These are phyloP conservation scores for Cutaneotrichosporon cutaneum DNA, from an alignment of 1,284 basidiomycete genomes.

Conservation along the genomic window DNA sequence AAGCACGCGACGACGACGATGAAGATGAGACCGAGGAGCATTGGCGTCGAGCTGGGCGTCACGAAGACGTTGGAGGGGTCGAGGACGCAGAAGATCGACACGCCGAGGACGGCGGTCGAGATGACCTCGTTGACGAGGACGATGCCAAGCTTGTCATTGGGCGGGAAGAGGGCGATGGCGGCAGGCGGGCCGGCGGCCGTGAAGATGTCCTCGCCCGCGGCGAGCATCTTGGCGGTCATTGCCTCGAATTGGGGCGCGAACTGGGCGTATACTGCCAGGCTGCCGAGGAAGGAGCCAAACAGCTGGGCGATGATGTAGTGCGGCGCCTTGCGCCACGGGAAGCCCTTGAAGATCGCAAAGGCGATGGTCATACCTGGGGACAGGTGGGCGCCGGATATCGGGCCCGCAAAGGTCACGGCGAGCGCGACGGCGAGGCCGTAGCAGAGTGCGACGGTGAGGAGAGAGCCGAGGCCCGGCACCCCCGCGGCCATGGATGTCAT, in stretches of 20 bases:
- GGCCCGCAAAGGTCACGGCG: constrained; percentile 16
- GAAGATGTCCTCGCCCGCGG: constrained; percentile 7
- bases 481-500: background rate
- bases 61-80: constrained; percentile 26
- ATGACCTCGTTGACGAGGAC: constrained; percentile 23
- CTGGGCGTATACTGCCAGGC: constrained; percentile 11
- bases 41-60: constrained; percentile 5
- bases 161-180: constrained; percentile 13
- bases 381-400: constrained; percentile 32
- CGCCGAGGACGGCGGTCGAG: constrained; percentile 4
- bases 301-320: constrained; percentile 40
- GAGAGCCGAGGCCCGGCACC: constrained; percentile 9
- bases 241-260: constrained; percentile 3
- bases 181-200: constrained; percentile 4
- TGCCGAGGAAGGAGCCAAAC: constrained; percentile 29
- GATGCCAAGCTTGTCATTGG: constrained; percentile 9
- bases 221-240: constrained; percentile 9
- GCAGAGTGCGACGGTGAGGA: constrained; percentile 15
- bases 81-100: constrained; percentile 18
- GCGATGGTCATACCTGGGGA: constrained; percentile 33
- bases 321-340: constrained; percentile 44
- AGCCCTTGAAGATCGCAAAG: constrained; percentile 32
- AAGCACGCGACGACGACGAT: constrained; percentile 14
- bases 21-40: constrained; percentile 17
- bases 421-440: constrained; percentile 18